Evolutionary conservation across 2,329 filamentous ascomycete species (phyloP).

Genomic region (Helotiales sp.): DNA sequence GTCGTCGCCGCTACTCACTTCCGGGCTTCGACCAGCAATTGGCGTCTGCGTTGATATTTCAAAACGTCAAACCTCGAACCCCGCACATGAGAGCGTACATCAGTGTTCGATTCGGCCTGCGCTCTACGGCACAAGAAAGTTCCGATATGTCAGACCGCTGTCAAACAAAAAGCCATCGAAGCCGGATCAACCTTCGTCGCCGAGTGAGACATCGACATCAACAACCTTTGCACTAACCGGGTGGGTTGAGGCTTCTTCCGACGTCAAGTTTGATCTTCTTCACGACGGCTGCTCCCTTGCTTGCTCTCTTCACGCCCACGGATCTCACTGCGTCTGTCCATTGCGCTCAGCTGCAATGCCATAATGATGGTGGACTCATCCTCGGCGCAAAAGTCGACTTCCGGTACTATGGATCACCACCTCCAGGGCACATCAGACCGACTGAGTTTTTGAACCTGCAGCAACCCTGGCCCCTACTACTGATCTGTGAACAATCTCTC

Average conservation of each 20-base stretch:
- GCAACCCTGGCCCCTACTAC: not conserved
- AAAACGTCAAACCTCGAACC: not conserved
- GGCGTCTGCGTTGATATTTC: not conserved
- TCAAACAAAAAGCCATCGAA: not conserved
- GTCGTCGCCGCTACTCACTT: not conserved
- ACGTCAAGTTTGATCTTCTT: not conserved
- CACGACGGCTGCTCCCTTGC: not conserved
- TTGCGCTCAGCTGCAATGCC: not conserved
- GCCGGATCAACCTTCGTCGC: not conserved
- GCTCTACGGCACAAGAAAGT: not conserved
- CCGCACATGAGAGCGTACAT: too few species aligned
- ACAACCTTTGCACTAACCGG: not conserved
- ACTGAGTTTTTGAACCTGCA: not conserved
- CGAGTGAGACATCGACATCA: not conserved
- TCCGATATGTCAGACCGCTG: not conserved
- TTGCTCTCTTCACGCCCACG: not conserved
- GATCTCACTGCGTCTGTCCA: not conserved
- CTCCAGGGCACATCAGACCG: not conserved
- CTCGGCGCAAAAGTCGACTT: not conserved
- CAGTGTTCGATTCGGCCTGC: not conserved
- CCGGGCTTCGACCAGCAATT: not conserved
- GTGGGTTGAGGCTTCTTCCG: not conserved
- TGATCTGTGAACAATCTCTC: slow-evolving; percentile 2
- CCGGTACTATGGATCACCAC: not conserved
- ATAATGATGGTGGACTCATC: not conserved